These are phyloP conservation scores for Lepidium africanum DNA, from an alignment of 345 rosid genomes.

Conservation along the genomic window DNA sequence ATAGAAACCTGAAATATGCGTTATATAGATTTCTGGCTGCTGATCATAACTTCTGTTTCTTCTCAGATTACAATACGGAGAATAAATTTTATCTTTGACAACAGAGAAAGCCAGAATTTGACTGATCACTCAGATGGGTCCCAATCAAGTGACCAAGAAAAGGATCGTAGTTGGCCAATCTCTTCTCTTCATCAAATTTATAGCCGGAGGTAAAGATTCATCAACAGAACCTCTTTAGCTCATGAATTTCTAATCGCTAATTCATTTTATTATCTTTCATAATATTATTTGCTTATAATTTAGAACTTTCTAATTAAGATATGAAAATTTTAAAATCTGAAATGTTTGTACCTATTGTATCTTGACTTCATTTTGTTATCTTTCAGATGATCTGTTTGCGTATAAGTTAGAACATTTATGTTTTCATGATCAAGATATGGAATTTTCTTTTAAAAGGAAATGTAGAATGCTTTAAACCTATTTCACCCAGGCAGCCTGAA, in stretches of 20 bases:
- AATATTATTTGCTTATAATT: neutral
- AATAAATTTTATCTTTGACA: slow-evolving; percentile 83
- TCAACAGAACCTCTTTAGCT: slow-evolving; percentile 5
- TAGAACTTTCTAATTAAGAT: neutral
- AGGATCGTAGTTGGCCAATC: slow-evolving; percentile 82
- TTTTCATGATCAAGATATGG: neutral
- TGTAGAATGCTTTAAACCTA: neutral
- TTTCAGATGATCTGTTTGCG: neutral
- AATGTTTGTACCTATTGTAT: too few relatives aligned
- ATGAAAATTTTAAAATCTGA: neutral
- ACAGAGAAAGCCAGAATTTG: slow-evolving; percentile 36
- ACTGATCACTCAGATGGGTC: slow-evolving; percentile 37
- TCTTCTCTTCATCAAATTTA: slow-evolving; percentile 90
- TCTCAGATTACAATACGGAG: slow-evolving; percentile 81
- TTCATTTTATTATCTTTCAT: slow-evolving; percentile 1
- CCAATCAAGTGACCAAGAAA: slow-evolving; percentile 49
- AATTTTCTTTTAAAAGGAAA: neutral
- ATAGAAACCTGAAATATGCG: neutral
- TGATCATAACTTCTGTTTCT: slow-evolving; percentile 10
- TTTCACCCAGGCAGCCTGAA: neutral
- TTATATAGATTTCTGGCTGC: slow-evolving; percentile 9
- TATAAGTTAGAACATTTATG: neutral
- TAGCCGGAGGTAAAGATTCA: slow-evolving; percentile 71
- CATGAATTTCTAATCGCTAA: neutral
- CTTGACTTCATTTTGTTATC: neutral